Conservation (phyloP, 345 rosid genomes). For the Dovyalis caffra region DNA sequence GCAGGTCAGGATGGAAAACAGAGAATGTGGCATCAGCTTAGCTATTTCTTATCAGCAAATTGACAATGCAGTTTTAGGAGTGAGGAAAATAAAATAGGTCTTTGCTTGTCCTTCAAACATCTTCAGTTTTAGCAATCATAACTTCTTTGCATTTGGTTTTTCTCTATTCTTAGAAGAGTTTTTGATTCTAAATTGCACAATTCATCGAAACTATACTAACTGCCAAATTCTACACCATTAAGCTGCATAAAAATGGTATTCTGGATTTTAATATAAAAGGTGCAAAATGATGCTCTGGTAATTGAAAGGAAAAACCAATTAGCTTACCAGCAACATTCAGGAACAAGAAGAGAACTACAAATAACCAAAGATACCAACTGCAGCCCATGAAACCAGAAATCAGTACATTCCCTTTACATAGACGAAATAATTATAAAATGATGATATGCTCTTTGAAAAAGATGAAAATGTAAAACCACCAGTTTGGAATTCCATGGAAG, state of each 20-base stretch:
- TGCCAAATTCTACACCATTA: neutral
- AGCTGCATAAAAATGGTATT: neutral
- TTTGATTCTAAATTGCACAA: neutral
- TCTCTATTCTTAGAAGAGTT: neutral
- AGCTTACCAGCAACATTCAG: constrained; percentile 75
- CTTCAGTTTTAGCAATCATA: no score
- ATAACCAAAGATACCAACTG: constrained; percentile 98
- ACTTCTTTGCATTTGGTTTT: neutral
- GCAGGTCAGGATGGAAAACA: neutral
- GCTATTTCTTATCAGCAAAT: neutral
- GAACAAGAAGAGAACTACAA: constrained; percentile 79
- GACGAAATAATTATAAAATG: neutral
- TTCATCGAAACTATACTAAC: neutral
- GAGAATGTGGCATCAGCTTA: neutral
- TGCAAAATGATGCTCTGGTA: neutral
- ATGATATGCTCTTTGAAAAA: neutral
- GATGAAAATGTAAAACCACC: neutral
- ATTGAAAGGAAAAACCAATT: neutral
- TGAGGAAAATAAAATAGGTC: neutral
- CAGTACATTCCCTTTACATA: neutral
- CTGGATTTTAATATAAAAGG: neutral
- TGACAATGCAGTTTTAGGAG: neutral
- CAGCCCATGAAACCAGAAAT: constrained; percentile 21
- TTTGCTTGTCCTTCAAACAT: neutral
- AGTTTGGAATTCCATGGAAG: neutral